Conservation (phyloP, 176 grass and related monocot species). For the Panicum miliaceum region DNA sequence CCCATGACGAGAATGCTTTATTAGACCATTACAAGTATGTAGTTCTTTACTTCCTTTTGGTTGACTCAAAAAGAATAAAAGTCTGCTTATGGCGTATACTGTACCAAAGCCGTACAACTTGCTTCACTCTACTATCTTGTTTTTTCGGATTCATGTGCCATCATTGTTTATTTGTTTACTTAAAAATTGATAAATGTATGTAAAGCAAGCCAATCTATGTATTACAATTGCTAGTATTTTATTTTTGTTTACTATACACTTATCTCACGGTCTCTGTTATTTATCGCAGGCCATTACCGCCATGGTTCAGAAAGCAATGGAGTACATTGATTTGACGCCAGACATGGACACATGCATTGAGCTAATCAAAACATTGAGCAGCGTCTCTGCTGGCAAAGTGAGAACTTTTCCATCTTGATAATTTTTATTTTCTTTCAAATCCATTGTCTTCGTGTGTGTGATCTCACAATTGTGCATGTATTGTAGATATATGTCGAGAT, state of each 20-base stretch:
- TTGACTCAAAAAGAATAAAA: neutral
- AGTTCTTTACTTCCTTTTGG: neutral
- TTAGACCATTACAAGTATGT: neutral
- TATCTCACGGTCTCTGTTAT: neutral
- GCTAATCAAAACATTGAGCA: conserved; percentile 92
- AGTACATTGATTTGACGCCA: conserved; percentile 90
- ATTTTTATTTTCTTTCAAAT: conserved; percentile 23
- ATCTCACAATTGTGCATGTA: conserved; percentile 19
- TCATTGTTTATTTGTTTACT: conserved; percentile 3
- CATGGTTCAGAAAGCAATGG: conserved; percentile 95
- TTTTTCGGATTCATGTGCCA: neutral
- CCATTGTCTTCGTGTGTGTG: neutral
- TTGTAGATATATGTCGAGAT: conserved; percentile 96
- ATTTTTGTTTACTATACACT: neutral
- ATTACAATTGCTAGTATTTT: conserved; percentile 22
- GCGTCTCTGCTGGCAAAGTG: conserved; percentile 94
- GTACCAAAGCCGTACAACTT: neutral
- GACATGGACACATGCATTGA: conserved; percentile 87
- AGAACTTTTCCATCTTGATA: conserved; percentile 18
- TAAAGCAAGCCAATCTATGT: neutral
- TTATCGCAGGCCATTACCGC: conserved; percentile 77
- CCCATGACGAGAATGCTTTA: neutral
- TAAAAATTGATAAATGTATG: neutral
- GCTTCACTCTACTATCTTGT: neutral
- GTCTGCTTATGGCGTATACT: neutral